Evolutionary conservation across 2,329 filamentous ascomycete genomes (phyloP).

Genomic region (Hypomyces rosellus): DNA sequence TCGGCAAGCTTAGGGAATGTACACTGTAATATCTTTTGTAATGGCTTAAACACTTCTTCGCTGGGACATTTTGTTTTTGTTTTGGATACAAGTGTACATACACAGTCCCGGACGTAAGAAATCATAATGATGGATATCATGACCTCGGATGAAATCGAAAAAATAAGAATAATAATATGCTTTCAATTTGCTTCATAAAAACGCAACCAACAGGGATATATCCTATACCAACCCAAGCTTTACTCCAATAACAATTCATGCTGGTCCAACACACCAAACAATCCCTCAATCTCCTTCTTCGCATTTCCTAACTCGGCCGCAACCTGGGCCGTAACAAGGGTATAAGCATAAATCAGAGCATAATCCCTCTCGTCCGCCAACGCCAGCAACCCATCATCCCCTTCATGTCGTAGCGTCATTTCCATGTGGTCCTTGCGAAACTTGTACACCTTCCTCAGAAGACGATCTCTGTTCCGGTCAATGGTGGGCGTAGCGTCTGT

Average conservation of each 20-base stretch:
- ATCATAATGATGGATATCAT: not conserved
- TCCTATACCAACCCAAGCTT: not conserved
- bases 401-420: slow-evolving; percentile 15
- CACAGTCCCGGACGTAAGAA: too few species aligned
- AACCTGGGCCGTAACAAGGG: slow-evolving; percentile 60
- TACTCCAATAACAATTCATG: slow-evolving; percentile 53
- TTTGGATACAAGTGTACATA: not conserved
- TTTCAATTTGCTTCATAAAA: not conserved
- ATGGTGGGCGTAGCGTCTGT: slow-evolving; percentile 84
- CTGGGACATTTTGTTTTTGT: too few species aligned
- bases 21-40: slow-evolving; percentile 36
- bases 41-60: too few species aligned
- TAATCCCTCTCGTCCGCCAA: slow-evolving; percentile 71
- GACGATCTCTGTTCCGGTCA: slow-evolving; percentile 68
- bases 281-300: slow-evolving; percentile 52
- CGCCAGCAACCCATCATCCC: slow-evolving; percentile 24
- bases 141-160: not conserved
- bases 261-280: slow-evolving; percentile 58
- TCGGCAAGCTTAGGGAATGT: slow-evolving; percentile 58
- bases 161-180: too few species aligned
- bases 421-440: slow-evolving; percentile 66
- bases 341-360: slow-evolving; percentile 88
- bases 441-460: slow-evolving; percentile 81
- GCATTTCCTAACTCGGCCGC: slow-evolving; percentile 58
- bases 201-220: not conserved